phyloP scores from a whole-genome alignment of 1,139 yeast genomes.

The Pneumocystis jirovecii region DNA sequence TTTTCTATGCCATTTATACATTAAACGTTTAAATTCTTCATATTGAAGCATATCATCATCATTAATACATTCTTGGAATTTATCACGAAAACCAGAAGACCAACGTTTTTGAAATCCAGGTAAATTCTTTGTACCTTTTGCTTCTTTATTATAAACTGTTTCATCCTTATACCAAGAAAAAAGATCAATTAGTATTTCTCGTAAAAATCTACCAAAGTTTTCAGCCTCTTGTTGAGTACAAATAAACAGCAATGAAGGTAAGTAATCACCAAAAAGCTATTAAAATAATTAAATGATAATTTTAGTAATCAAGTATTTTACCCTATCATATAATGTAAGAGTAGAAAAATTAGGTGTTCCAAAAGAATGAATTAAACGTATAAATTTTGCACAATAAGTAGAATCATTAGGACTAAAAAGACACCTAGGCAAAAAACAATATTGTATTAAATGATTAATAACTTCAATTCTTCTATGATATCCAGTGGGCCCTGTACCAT shows the following conservation, averaged over 20 bases:
- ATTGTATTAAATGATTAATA: slow-evolving; percentile 36
- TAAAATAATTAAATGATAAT: background rate
- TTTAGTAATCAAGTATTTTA: background rate
- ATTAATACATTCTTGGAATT: slow-evolving; percentile 9
- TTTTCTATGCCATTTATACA: slow-evolving; percentile 44
- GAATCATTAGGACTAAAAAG: slow-evolving; percentile 80
- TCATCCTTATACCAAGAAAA: slow-evolving; percentile 30
- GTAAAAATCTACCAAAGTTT: slow-evolving; percentile 61
- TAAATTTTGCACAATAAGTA: slow-evolving; percentile 47
- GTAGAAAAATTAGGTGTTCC: slow-evolving; percentile 34
- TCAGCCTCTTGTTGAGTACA: slow-evolving; percentile 70
- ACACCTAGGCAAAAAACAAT: slow-evolving; percentile 62
- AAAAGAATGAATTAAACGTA: slow-evolving; percentile 35
- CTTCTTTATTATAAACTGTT: slow-evolving; percentile 21
- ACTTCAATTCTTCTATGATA: background rate
- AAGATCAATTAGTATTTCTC: slow-evolving; percentile 38
- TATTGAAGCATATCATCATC: slow-evolving; percentile 19
- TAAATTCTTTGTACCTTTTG: slow-evolving; percentile 21
- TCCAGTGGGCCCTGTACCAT: background rate
- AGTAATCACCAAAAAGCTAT: slow-evolving; percentile 36
- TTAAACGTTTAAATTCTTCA: slow-evolving; percentile 29
- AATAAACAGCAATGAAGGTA: slow-evolving; percentile 50
- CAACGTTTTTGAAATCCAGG: slow-evolving; percentile 15
- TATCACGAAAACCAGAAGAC: slow-evolving; percentile 6
- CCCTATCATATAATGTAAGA: slow-evolving; percentile 30